Evolutionary conservation across 1,284 basidiomycete species (phyloP).

Genomic region (Moniliella sp.): DNA sequence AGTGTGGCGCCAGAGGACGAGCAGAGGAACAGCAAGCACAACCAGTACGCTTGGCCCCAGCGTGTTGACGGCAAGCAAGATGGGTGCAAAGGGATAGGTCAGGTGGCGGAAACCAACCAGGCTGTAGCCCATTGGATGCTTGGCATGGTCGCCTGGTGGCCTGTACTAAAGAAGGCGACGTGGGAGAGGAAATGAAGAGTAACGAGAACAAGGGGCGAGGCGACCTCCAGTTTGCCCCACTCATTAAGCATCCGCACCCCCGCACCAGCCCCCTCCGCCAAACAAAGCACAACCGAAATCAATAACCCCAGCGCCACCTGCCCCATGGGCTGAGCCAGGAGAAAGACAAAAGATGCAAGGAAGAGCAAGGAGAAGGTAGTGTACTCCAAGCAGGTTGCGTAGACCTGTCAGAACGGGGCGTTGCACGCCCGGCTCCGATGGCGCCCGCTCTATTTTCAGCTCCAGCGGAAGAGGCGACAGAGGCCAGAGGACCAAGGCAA

Average conservation of each 20-base stretch:
- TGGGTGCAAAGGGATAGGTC: constrained; percentile 52
- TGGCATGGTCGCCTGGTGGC: constrained; percentile 70
- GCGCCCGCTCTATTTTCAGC: constrained; percentile 3
- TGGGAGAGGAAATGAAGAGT: constrained; percentile 10
- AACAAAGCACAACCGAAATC: constrained; percentile 38
- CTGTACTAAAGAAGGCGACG: constrained; percentile 62
- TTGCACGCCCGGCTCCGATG: background rate
- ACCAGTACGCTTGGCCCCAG: constrained; percentile 52
- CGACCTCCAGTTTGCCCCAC: background rate
- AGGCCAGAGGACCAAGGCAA: background rate
- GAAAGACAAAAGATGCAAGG: constrained; percentile 47
- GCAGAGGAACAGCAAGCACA: constrained; percentile 46
- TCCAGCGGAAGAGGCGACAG: constrained; percentile 5
- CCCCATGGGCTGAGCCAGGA: constrained; percentile 54
- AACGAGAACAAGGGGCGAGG: background rate
- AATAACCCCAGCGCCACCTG: constrained; percentile 53
- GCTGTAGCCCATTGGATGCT: constrained; percentile 88
- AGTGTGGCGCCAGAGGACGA: constrained; percentile 70
- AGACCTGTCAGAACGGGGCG: constrained; percentile 56
- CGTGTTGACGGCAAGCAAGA: constrained; percentile 61
- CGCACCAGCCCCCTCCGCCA: constrained; percentile 17
- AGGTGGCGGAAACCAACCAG: constrained; percentile 44
- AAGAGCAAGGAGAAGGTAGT: constrained; percentile 61
- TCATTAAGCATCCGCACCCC: background rate
- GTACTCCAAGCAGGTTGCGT: constrained; percentile 68